Base-by-base conservation (phyloP, 2,329 filamentous ascomycete species). In the Apiospora sp. region DNA sequence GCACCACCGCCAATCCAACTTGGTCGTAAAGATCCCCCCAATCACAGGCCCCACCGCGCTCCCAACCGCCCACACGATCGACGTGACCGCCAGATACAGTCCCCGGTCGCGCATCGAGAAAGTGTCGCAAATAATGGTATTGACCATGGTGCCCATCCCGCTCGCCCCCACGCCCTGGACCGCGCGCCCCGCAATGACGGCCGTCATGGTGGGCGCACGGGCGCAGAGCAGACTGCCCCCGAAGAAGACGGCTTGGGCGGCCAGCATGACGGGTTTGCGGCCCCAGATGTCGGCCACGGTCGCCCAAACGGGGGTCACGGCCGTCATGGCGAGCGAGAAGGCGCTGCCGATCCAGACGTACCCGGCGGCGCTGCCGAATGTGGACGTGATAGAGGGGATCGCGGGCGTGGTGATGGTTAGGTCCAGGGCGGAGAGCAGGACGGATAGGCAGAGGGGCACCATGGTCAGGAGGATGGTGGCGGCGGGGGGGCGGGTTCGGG, bases 371-470 rank as follows among this genome's bases (percentile, higher is more conserved):
- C 87, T 88, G 3, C 92, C 91, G 27, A 92, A 79, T 1, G 91
- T 91, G 92, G 92, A 91, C 0, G 93, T 88, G 69, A 91, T 86
- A 5, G 90, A 91, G 71, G 92, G 88, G 67, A 93, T 82, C 0
- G 90, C 88, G 0, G 91, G 90, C 1, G 90, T 87, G 43, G 92
- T 84, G 76, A 91, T 91, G 22, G 89, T 91, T 4, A 87, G 79
- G 77, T 87, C 88, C 76, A 88, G 83, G 0, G 86, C 84, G 4
- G 84, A 80, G 7, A 87, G 81, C 73, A 87, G 85, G 14, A 87
- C 73, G 76, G 81, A n/a, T 76, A 79, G 76, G 77, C 83, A 82
- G 19, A 87, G 83, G 6, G 84, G 81, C 3, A 77, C 24, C 77
- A 86, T 81, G 71, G 86, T 79, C 43, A 83, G 71, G 1, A 78